phyloP scores from a whole-genome alignment of 1,139 yeast genomes.

The Protomyces gravidus region DNA sequence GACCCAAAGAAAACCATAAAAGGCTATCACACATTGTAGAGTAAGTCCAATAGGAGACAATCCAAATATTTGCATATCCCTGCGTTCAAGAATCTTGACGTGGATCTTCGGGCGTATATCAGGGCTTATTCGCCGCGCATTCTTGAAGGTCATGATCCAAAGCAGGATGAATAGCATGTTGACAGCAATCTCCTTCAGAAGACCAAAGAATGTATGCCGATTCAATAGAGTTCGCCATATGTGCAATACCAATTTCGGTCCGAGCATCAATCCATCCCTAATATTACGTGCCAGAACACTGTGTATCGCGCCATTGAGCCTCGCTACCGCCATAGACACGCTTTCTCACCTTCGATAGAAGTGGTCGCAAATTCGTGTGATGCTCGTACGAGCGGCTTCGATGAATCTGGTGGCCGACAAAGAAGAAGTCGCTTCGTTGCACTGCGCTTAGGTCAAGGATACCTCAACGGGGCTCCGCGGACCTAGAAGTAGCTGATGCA shows the following conservation, averaged over 20 bases:
- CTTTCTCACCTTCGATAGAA: too few species aligned
- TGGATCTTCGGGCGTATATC: conserved; percentile 54
- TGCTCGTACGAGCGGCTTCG: too few species aligned
- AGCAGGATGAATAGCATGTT: conserved; percentile 54
- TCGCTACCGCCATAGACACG: too few species aligned
- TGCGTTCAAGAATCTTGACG: conserved; percentile 47
- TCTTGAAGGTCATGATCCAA: conserved; percentile 59
- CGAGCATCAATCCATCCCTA: background rate
- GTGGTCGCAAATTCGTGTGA: too few species aligned
- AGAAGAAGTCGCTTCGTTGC: too few species aligned
- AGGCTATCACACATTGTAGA: conserved; percentile 15
- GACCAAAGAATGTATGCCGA: conserved; percentile 13
- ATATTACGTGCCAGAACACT: background rate
- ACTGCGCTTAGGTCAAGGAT: too few species aligned
- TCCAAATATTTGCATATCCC: conserved; percentile 40
- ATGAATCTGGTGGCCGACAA: too few species aligned
- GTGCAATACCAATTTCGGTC: background rate
- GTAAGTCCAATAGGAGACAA: conserved; percentile 29
- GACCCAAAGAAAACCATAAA: conserved; percentile 24
- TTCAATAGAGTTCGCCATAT: conserved; percentile 15
- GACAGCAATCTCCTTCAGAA: conserved; percentile 38
- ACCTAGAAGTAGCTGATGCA: too few species aligned
- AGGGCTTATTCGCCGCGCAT: conserved; percentile 58
- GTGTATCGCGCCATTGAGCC: too few species aligned
- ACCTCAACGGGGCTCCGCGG: too few species aligned